Conservation (phyloP, 202 grass and related monocot genomes). For the Schoenoplectus tabernaemontani region DNA sequence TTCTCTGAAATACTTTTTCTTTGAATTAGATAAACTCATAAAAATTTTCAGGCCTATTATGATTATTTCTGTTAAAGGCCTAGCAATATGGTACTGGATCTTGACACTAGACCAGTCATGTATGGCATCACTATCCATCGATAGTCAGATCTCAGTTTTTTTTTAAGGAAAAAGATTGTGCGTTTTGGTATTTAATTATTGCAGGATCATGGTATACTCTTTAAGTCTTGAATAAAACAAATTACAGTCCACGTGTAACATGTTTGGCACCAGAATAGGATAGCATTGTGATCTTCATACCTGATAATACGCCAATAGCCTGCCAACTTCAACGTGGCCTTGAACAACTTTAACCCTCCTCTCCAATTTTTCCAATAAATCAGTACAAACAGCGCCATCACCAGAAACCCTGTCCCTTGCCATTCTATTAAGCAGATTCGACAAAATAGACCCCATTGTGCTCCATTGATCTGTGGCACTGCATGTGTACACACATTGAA, state of each 20-base stretch:
- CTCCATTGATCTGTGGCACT: constrained; percentile 78
- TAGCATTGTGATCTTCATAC: constrained; percentile 23
- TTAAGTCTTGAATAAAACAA: neutral
- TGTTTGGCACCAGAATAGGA: constrained; percentile 11
- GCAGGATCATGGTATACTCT: neutral
- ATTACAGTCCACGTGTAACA: constrained; percentile 3
- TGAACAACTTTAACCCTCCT: constrained; percentile 76
- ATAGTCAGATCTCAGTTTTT: neutral
- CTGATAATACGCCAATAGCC: constrained; percentile 95
- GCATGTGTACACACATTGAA: constrained; percentile 80
- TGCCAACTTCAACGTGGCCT: constrained; percentile 88
- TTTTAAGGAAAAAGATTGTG: neutral
- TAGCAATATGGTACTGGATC: neutral
- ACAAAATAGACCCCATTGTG: constrained; percentile 85
- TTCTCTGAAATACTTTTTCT: neutral
- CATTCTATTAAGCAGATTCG: constrained; percentile 52
- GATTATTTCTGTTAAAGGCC: neutral
- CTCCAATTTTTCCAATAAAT: constrained; percentile 53
- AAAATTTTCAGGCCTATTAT: neutral
- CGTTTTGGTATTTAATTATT: neutral
- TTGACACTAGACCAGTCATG: neutral
- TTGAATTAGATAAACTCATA: neutral
- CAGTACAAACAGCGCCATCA: constrained; percentile 20
- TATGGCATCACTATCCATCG: neutral
- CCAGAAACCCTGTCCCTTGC: constrained; percentile 46